These are phyloP conservation scores for Colletotrichum sp. DNA, from an alignment of 2,329 filamentous ascomycete species.

Conservation along the genomic window DNA sequence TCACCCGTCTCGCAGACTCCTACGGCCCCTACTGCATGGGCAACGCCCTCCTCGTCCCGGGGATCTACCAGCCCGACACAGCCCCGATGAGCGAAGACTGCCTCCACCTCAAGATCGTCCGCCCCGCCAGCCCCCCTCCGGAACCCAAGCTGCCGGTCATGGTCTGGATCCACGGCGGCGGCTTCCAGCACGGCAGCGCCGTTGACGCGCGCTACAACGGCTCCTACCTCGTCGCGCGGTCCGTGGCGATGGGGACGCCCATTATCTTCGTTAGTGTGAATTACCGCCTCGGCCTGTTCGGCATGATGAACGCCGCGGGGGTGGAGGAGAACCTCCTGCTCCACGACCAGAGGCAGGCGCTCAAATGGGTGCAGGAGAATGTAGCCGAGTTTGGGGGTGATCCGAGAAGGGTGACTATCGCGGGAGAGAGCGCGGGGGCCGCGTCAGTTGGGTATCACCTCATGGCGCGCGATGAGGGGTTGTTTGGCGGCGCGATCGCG, in stretches of 20 bases:
- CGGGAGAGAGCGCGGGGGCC: conserved; percentile 59
- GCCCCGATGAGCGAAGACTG: conserved; percentile 25
- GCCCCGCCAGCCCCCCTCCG: conserved; percentile 19
- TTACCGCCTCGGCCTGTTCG: conserved; percentile 49
- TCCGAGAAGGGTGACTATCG: conserved; percentile 53
- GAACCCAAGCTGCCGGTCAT: conserved; percentile 23
- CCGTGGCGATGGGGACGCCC: conserved; percentile 46
- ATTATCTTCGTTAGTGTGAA: conserved; percentile 52
- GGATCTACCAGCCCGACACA: not conserved
- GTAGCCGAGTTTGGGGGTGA: conserved; percentile 60
- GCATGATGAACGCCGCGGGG: conserved; percentile 48
- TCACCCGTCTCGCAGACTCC: conserved; percentile 38
- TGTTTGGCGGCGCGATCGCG: conserved; percentile 51
- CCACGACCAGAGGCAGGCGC: conserved; percentile 53
- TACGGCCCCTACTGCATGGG: conserved; percentile 46
- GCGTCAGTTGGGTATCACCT: conserved; percentile 54
- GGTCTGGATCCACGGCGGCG: conserved; percentile 42
- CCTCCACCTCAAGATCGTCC: conserved; percentile 29
- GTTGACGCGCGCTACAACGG: conserved; percentile 61
- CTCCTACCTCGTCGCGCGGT: conserved; percentile 58
- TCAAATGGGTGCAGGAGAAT: conserved; percentile 58
- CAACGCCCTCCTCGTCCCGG: not conserved
- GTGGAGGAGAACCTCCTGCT: conserved; percentile 43
- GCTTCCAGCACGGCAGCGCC: conserved; percentile 42
- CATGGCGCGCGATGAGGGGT: conserved; percentile 40